Percentiles rank a stretch among this genome's conserved stretches.
Evolutionary conservation across 75 land plant genomes (phyloP).

Genomic region (Adiantum capillusveneris): DNA sequence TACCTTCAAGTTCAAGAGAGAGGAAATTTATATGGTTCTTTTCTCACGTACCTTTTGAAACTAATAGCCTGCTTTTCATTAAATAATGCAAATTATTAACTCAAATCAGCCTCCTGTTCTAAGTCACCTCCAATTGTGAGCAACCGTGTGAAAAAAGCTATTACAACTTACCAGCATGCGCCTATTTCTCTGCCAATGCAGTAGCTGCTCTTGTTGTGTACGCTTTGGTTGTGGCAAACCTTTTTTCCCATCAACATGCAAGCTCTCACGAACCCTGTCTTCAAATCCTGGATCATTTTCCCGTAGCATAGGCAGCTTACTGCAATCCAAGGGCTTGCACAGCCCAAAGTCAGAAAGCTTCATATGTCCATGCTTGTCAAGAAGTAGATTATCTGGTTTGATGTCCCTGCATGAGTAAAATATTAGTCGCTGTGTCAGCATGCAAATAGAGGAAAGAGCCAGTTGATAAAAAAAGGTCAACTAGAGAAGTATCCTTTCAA

Average conservation of each 20-base stretch:
- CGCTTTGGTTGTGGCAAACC: conserved; percentile 47
- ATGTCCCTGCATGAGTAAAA: conserved; percentile 64
- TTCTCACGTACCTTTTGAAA: too few relatives aligned
- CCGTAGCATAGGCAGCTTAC: conserved; percentile 54
- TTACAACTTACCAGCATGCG: conserved; percentile 60
- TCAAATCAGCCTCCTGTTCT: too few relatives aligned
- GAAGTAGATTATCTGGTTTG: conserved; percentile 84
- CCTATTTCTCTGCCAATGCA: conserved; percentile 88
- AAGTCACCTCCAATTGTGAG: too few relatives aligned
- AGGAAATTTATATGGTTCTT: too few relatives aligned
- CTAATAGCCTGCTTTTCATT: too few relatives aligned
- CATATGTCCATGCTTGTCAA: conserved; percentile 88
- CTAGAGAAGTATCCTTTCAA: too few relatives aligned
- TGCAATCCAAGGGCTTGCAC: conserved; percentile 87
- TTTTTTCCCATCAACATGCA: conserved; percentile 46
- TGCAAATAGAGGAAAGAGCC: too few relatives aligned
- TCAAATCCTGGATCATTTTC: conserved; percentile 60
- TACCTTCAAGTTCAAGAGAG: too few relatives aligned
- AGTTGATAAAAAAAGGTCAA: too few relatives aligned
- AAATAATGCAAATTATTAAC: too few relatives aligned
- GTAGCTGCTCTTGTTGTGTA: conserved; percentile 84
- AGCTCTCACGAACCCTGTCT: conserved; percentile 39
- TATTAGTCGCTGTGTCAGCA: too few relatives aligned
- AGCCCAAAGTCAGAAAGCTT: conserved; percentile 94
- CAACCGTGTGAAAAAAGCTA: too few relatives aligned